Evolutionary conservation across 2,329 filamentous ascomycete species (phyloP).

Genomic region (Fusarium verticillioides): DNA sequence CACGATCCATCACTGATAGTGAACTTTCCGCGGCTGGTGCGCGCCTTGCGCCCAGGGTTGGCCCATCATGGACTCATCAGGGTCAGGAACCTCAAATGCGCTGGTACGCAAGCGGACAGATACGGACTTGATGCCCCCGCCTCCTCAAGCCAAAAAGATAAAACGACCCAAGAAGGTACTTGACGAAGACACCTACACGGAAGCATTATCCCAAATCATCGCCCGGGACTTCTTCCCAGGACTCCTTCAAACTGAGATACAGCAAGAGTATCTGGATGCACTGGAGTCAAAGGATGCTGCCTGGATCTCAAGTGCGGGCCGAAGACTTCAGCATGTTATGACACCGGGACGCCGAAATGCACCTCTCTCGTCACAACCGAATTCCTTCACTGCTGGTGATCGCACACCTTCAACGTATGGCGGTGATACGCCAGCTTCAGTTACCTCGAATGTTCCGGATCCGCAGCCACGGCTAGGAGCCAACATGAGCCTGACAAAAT

Average conservation of each 20-base stretch:
- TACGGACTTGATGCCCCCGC: constrained; percentile 82
- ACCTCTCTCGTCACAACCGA: constrained; percentile 33
- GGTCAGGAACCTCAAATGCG: constrained; percentile 59
- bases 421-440: constrained; percentile 79
- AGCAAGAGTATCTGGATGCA: constrained; percentile 92
- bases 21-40: background rate
- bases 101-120: constrained; percentile 77
- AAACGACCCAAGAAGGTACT: constrained; percentile 89
- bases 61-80: constrained; percentile 51
- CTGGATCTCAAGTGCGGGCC: constrained; percentile 87
- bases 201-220: constrained; percentile 92
- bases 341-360: constrained; percentile 70
- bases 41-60: background rate
- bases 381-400: constrained; percentile 47
- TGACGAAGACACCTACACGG: constrained; percentile 93
- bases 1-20: background rate
- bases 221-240: constrained; percentile 97
- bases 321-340: constrained; percentile 80
- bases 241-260: constrained; percentile 83
- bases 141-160: constrained; percentile 85
- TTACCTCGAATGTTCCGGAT: constrained; percentile 53
- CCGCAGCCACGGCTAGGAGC: constrained; percentile 70
- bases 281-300: constrained; percentile 84
- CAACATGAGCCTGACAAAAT: constrained; percentile 83
- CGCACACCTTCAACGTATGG: constrained; percentile 74